Conservation (phyloP, 2,329 filamentous ascomycete genomes). For the Huntiella abstrusa region DNA sequence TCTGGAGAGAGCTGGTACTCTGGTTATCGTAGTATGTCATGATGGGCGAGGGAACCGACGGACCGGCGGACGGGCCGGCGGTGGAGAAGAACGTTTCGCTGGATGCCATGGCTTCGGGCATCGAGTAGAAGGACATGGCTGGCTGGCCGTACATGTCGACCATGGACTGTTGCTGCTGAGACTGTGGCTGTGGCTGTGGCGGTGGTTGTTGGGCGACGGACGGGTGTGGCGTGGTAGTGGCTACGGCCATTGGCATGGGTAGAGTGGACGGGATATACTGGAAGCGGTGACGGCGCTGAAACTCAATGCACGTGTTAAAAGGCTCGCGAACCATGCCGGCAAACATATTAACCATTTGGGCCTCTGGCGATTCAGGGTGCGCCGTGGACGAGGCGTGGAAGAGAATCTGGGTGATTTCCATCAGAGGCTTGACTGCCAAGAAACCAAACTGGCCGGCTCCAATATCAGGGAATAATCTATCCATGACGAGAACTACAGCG, state of each 20-base stretch:
- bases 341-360: neutral
- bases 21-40: constrained; percentile 3
- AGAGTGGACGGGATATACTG: neutral
- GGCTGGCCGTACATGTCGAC: constrained; percentile 6
- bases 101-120: constrained; percentile 4
- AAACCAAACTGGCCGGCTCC: constrained; percentile 76
- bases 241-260: neutral
- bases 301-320: constrained; percentile 4
- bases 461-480: constrained; percentile 81
- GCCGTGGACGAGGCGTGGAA: constrained; percentile 18
- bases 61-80: neutral
- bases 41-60: constrained; percentile 2
- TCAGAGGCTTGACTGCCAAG: constrained; percentile 60
- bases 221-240: neutral
- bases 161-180: neutral
- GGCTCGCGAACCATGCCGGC: constrained; percentile 6
- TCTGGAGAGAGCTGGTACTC: neutral
- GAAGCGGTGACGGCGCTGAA: constrained; percentile 6
- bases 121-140: constrained; percentile 6
- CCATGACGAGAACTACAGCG: constrained; percentile 68
- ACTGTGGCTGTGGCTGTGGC: neutral
- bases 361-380: neutral
- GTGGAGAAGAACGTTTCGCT: constrained; percentile 3
- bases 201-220: too few species aligned
- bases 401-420: constrained; percentile 66